Base-by-base conservation (phyloP, 169 alveolate species). In the Plasmodium chabaudi region DNA sequence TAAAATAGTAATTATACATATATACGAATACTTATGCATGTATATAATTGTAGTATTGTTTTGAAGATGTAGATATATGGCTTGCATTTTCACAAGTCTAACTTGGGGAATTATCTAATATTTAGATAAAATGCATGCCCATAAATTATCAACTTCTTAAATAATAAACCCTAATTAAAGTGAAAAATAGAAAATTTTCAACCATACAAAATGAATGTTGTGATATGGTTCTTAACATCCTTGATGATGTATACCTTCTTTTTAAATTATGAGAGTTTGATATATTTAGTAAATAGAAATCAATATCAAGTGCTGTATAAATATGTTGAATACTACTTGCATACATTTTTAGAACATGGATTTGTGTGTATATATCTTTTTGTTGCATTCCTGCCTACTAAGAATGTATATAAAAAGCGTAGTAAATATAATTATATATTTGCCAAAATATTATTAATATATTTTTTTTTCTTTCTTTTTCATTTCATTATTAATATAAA, bases 381-480 rank as follows among this genome's bases (percentile, higher is more conserved):
- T 17, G 68, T 79, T 1, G 42, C 82, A 12, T 65, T 79, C 34
- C 17, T 25, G 42, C 89, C 89, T 12, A 17, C 19, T 27, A 79
- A 44, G 53, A 55, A 79, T 79, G 89, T 55, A 6, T 79, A 79
- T 49, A 9, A 53, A 59, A 79, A 79, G 17, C 82, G 71, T 44
- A 79, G 82, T 21, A 53, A 67, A 56, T 56, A n/a, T 5, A 79
- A 79, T 67, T 79, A 79, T 47, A 23, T 79, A 7, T 79, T 79
- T 55, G 89, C 89, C 6, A 79, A 79, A 79, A 47, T 53, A 46
- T 51, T 79, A 25, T 59, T 79, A 42, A 17, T 79, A 25, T 79
- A 65, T 27, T 79, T 79, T 79, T 65, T 79, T 10, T 79, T 79
- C 19, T 79, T 79, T 59, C 47, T 79, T 12, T 39, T 79, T 15